These are phyloP conservation scores for Cucumis sativus DNA, from an alignment of 306 rosid species.

Conservation along the genomic window DNA sequence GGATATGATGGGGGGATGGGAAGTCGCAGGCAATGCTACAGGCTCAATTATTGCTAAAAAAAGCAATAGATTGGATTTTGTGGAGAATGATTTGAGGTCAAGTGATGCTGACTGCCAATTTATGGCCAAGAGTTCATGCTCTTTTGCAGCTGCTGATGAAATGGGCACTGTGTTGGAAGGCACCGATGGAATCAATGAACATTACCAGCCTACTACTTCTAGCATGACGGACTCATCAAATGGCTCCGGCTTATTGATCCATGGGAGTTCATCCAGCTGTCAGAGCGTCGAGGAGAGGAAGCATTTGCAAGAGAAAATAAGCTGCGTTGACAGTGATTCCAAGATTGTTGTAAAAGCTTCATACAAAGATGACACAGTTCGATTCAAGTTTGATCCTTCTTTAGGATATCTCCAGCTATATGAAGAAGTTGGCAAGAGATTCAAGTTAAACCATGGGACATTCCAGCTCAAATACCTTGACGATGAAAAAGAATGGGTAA, in stretches of 20 bases:
- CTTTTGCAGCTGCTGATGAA: constrained; percentile 24
- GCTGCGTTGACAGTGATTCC: constrained; percentile 23
- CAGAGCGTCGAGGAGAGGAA: constrained; percentile 39
- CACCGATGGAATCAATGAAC: constrained; percentile 28
- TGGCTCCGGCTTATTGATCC: constrained; percentile 28
- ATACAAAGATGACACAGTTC: constrained; percentile 50
- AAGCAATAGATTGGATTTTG: constrained; percentile 10
- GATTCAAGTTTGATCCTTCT: constrained; percentile 60
- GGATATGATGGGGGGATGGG: constrained; percentile 15
- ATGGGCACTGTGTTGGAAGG: constrained; percentile 27
- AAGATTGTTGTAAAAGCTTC: constrained; percentile 63
- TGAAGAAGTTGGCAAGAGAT: constrained; percentile 61
- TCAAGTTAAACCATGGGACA: constrained; percentile 50
- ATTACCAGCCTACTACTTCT: constrained; percentile 33
- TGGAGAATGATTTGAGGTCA: constrained; percentile 12
- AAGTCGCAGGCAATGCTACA: constrained; percentile 18
- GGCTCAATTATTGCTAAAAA: constrained; percentile 18
- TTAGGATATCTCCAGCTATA: constrained; percentile 44
- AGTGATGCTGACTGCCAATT: constrained; percentile 21
- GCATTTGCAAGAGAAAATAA: constrained; percentile 25
- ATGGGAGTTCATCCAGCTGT: constrained; percentile 50
- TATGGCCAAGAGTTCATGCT: constrained; percentile 27
- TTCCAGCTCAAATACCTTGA: constrained; percentile 74
- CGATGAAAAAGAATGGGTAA: constrained; percentile 87
- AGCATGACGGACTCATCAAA: constrained; percentile 55